Base-by-base conservation (phyloP, 768 basidiomycete genomes). In the Auriscalpium vulgare region DNA sequence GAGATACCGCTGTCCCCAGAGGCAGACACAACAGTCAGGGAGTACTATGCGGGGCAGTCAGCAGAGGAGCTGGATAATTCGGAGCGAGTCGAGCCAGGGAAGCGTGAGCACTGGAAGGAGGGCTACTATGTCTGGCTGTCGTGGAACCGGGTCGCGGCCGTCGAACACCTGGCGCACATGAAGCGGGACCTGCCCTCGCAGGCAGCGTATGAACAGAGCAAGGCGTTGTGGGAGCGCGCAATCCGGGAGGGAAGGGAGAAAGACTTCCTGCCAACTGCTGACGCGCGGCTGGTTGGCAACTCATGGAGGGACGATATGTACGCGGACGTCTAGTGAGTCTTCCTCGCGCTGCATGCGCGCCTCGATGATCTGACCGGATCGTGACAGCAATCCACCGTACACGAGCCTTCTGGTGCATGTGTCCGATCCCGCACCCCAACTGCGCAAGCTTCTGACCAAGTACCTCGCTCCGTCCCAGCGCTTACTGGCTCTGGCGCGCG, bases 81-180 rank as follows among this genome's bases (percentile, higher is more conserved):
- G 57, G n/a, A 19, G 48, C 59, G 11, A 21, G 35, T 44, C 57
- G 35, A 34, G 61, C 63, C 21, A 69, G 56, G 56, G 69, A 72
- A 78, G 19, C 73, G 71, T 44, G 81, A 78, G 59, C 76, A 79
- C 62, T 91, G 88, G 88, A 76, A 87, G 55, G 81, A 83, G 62
- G 87, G 88, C 5, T 85, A 79, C 78, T 91, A 91, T 64, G 62
- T 91, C 44, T 89, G 87, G 86, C 77, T 80, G 51, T 78, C 79
- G 14, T 74, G 73, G 53, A 81, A 75, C 50, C 73, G 75, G 49
- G 74, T 72, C 66, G 80, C 77, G 10, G 74, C 78, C 8, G 72
- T 77, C 59, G 79, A 84, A 65, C 82, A 81, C 63, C 68, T 83
- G 50, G 69, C 78, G 16, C 72, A 75, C 50, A 88, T 90, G 87